Evolutionary conservation across 306 rosid species (phyloP).

Genomic region (Psophocarpus tetragonolobus): DNA sequence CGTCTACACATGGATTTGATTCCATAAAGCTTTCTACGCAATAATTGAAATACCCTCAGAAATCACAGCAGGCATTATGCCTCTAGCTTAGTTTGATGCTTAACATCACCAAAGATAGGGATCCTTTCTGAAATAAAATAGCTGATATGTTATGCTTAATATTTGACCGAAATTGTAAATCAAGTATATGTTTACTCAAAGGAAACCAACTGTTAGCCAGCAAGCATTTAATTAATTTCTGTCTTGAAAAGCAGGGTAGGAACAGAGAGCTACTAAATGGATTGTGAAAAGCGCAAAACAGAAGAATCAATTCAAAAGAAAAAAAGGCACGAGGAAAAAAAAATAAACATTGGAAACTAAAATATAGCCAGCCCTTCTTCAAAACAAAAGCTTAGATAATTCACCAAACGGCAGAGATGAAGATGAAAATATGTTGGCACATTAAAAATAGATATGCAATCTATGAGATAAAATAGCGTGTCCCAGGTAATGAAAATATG

Average conservation of each 20-base stretch:
- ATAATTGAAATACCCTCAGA: neutral
- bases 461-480: neutral
- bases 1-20: neutral
- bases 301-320: neutral
- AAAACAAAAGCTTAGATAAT: neutral
- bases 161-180: neutral
- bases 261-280: neutral
- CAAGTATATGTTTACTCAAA: neutral
- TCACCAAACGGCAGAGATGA: neutral
- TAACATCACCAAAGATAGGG: neutral
- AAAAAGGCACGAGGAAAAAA: neutral
- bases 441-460: neutral
- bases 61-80: neutral
- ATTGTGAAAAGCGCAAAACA: neutral
- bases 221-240: neutral
- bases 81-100: neutral
- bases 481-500: neutral
- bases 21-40: neutral
- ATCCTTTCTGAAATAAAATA: neutral
- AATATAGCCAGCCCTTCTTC: neutral
- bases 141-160: neutral
- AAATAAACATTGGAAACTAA: constrained; percentile 5
- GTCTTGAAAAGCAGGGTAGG: neutral
- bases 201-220: neutral
- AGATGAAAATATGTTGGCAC: neutral